A percentile compares a stretch with the other conserved stretches of the same genome.
phyloP scores from a whole-genome alignment of 805 yeast species.

The Saccharomycopsis vini region DNA sequence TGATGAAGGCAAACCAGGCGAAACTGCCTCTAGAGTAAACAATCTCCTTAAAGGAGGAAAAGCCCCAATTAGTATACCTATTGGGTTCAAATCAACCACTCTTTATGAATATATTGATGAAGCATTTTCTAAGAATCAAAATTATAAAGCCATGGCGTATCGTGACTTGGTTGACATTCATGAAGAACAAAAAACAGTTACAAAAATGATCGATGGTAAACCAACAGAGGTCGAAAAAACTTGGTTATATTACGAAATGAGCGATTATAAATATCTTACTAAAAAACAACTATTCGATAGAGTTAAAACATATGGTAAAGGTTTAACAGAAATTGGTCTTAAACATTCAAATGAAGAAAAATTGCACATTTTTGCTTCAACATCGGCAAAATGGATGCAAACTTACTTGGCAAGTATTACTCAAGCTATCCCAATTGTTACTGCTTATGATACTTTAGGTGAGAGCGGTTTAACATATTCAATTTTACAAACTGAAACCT shows the following conservation, averaged over 20 bases:
- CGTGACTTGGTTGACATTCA: conserved; percentile 70
- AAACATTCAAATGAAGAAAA: conserved; percentile 49
- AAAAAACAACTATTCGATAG: conserved; percentile 46
- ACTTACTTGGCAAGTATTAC: conserved; percentile 69
- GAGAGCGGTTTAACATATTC: conserved; percentile 84
- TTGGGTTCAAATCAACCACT: conserved; percentile 53
- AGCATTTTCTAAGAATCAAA: conserved; percentile 48
- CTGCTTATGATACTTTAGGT: conserved; percentile 94
- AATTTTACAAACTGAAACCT: conserved; percentile 69
- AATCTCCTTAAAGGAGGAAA: conserved; percentile 38
- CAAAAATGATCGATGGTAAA: conserved; percentile 72
- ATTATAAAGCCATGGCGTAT: conserved; percentile 58
- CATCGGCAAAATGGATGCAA: conserved; percentile 88
- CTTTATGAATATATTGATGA: conserved; percentile 62
- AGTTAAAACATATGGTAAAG: conserved; percentile 56
- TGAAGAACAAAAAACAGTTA: conserved; percentile 63
- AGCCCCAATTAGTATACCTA: conserved; percentile 50
- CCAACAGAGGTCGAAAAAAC: conserved; percentile 65
- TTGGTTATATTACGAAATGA: conserved; percentile 79
- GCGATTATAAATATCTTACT: conserved; percentile 59
- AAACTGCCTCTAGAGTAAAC: conserved; percentile 76
- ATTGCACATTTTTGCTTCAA: conserved; percentile 79
- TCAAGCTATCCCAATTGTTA: conserved; percentile 78
- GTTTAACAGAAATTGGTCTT: conserved; percentile 67
- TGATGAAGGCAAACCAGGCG: conserved; percentile 65